Percentiles rank a stretch among this genome's conserved stretches.
Evolutionary conservation across 2,329 filamentous ascomycete genomes (phyloP).

Genomic region (Alternaria ventricosa): DNA sequence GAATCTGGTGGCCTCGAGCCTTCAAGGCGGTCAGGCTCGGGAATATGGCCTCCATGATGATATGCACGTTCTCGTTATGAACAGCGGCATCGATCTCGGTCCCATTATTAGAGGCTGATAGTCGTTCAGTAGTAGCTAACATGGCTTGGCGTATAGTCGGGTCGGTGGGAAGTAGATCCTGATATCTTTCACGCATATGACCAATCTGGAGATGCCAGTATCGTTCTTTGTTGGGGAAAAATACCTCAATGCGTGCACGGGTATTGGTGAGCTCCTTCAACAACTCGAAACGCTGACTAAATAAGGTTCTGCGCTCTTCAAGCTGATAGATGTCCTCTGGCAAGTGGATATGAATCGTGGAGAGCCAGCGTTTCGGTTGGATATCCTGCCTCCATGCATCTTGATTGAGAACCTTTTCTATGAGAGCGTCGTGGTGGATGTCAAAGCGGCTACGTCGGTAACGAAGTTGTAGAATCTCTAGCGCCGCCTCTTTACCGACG

Average conservation of each 20-base stretch:
- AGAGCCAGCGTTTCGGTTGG: neutral
- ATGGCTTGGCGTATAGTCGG: neutral
- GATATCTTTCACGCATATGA: neutral
- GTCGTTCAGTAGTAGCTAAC: neutral
- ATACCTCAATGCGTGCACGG: neutral
- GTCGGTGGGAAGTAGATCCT: neutral
- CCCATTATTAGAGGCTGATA: neutral
- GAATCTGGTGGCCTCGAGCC: neutral
- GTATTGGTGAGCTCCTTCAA: neutral
- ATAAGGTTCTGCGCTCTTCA: neutral
- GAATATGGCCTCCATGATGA: neutral
- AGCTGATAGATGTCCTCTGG: neutral
- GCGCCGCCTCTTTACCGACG: neutral
- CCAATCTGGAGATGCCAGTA: neutral
- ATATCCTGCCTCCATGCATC: neutral
- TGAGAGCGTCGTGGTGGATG: neutral
- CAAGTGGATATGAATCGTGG: neutral
- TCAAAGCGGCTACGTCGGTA: neutral
- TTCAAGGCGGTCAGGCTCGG: neutral
- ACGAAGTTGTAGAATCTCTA: neutral
- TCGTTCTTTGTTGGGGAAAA: neutral
- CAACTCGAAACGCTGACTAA: neutral
- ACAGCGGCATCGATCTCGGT: neutral
- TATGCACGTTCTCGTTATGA: neutral
- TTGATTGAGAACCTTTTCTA: neutral